Percentiles rank a stretch among this genome's conserved stretches.
Evolutionary conservation across 2,329 filamentous ascomycete species (phyloP).

Genomic region (Aspergillus pseudoglaucus): DNA sequence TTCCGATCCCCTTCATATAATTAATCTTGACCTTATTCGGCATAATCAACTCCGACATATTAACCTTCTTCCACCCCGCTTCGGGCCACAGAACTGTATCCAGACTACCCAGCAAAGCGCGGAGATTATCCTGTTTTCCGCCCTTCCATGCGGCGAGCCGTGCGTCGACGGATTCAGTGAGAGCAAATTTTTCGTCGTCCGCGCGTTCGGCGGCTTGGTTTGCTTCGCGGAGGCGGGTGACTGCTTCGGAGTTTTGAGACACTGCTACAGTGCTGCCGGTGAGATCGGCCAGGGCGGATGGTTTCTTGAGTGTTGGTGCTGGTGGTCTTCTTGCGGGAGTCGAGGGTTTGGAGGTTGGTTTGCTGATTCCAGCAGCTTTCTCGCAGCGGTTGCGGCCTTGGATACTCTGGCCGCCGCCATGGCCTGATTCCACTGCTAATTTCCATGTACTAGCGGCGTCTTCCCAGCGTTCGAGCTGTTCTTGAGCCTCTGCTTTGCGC

Average conservation of each 20-base stretch:
- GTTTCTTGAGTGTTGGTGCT: constrained; percentile 33
- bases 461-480: constrained; percentile 89
- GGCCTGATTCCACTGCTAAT: constrained; percentile 71
- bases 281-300: constrained; percentile 27
- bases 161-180: constrained; percentile 79
- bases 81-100: constrained; percentile 87
- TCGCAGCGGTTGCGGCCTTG: constrained; percentile 86
- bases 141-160: constrained; percentile 74
- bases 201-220: constrained; percentile 79
- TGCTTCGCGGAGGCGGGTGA: constrained; percentile 71
- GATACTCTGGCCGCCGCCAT: constrained; percentile 77
- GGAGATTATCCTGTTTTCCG: constrained; percentile 86
- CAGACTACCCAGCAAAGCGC: constrained; percentile 77
- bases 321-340: constrained; percentile 43
- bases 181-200: constrained; percentile 87
- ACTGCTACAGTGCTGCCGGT: constrained; percentile 30
- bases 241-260: constrained; percentile 62
- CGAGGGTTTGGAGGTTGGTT: constrained; percentile 40
- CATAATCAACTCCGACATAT: constrained; percentile 86
- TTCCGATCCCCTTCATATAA: constrained; percentile 99
- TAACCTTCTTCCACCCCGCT: constrained; percentile 94
- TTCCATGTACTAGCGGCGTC: constrained; percentile 80
- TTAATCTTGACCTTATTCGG: constrained; percentile 92
- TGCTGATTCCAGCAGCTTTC: constrained; percentile 68
- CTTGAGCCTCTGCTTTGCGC: constrained; percentile 90